Evolutionary conservation across 176 grass and related monocot genomes (phyloP).

Genomic region (Typha latifolia): DNA sequence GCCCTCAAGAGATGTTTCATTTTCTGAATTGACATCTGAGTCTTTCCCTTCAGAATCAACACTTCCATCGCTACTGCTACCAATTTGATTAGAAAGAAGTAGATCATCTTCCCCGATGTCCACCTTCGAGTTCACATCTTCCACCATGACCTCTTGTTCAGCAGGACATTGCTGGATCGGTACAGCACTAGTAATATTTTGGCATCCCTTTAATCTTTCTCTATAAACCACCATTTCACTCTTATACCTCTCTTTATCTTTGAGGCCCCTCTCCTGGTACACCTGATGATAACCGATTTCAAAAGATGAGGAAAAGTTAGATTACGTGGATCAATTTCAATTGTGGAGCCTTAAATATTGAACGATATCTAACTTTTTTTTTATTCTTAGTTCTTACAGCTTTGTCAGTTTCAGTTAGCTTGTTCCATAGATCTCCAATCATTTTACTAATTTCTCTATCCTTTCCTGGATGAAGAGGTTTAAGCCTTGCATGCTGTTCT

Average conservation of each 20-base stretch:
- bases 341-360: conserved; percentile 4
- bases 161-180: conserved; percentile 58
- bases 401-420: conserved; percentile 64
- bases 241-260: conserved; percentile 74
- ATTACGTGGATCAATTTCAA: conserved; percentile 5
- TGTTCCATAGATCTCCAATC: conserved; percentile 75
- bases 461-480: conserved; percentile 56
- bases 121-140: conserved; percentile 32
- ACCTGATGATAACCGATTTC: conserved; percentile 39
- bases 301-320: not conserved
- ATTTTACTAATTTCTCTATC: conserved; percentile 85
- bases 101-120: conserved; percentile 38
- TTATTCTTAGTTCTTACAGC: conserved; percentile 70
- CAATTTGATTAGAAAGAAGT: conserved; percentile 36
- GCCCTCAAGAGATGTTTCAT: conserved; percentile 31
- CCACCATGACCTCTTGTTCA: conserved; percentile 41
- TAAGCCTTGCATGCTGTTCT: conserved; percentile 79
- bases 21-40: conserved; percentile 29
- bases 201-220: conserved; percentile 43
- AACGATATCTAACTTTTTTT: conserved; percentile 1
- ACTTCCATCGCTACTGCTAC: conserved; percentile 29
- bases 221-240: conserved; percentile 58
- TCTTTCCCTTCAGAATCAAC: conserved; percentile 23
- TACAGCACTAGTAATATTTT: conserved; percentile 39
- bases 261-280: conserved; percentile 73